Percentiles rank a stretch among this genome's conserved stretches.
Evolutionary conservation across 192 early-diverging fungal species (phyloP).

Genomic region (Coemansia biformis): DNA sequence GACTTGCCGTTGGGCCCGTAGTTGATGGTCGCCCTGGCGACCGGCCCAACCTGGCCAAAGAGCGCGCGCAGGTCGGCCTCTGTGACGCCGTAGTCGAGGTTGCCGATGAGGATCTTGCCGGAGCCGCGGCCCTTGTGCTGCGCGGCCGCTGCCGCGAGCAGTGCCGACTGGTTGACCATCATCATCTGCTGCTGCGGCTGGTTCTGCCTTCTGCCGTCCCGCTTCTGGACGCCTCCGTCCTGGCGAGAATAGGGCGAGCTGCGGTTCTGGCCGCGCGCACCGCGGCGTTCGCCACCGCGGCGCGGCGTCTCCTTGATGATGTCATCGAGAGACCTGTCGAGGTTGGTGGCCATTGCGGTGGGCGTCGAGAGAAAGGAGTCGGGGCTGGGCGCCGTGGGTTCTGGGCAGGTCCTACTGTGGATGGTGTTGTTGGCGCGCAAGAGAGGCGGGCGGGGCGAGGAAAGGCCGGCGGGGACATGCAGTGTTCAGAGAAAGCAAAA

Average conservation of each 20-base stretch:
- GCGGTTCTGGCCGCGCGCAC: constrained; percentile 28
- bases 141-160: constrained; percentile 17
- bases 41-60: constrained; percentile 37
- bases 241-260: constrained; percentile 41
- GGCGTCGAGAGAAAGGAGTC: too few relatives aligned
- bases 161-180: constrained; percentile 40
- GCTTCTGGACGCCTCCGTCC: constrained; percentile 36
- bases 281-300: constrained; percentile 12
- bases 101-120: constrained; percentile 42
- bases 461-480: too few relatives aligned
- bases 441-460: too few relatives aligned
- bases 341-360: constrained; percentile 35
- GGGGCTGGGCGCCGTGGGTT: too few relatives aligned
- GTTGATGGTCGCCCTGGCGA: constrained; percentile 26
- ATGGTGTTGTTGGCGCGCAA: too few relatives aligned
- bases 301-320: constrained; percentile 40
- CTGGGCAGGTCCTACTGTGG: too few relatives aligned
- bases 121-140: constrained; percentile 12
- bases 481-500: too few relatives aligned
- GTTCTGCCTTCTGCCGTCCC: constrained; percentile 13
- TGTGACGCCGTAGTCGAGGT: constrained; percentile 45
- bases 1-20: constrained; percentile 38
- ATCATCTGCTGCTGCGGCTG: constrained; percentile 25
- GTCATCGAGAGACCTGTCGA: constrained; percentile 49
- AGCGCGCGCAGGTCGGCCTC: constrained; percentile 38